Base-by-base conservation (phyloP, 805 yeast genomes). In the Suhomyces xylopsoci region DNA sequence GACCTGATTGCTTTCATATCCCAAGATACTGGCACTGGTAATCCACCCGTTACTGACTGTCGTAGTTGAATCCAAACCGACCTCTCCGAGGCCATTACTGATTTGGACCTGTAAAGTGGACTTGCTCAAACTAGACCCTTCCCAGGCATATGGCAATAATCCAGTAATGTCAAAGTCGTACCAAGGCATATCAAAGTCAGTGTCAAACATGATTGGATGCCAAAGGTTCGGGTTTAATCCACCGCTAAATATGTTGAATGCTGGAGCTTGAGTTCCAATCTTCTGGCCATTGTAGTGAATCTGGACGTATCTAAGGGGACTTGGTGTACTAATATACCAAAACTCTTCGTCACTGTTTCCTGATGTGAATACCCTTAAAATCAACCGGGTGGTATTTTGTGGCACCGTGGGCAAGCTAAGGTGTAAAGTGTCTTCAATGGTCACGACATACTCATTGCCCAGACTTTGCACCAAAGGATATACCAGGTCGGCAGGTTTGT, bases 261-360 rank as follows among this genome's bases (percentile, higher is more conserved):
- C 82, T 2, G 96, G 96, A 26, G 83, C 73, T 28, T 80, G 80
- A 3, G 83, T 71, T 2, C 85, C 85, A 7, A 89, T 79, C 47
- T 86, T 77, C 26, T 74, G 59, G 28, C 81, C 89, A 58, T 84
- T 78, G 45, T 85, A 70, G 57, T 74, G 85, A 3, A 88, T 81
- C 58, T 85, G 82, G n/a, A 88, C 73, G 22, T 82, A 73, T 51
- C 97, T 78, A 47, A 84, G 74, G 1, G 96, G 92, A 0, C 82
- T 17, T 4, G 22, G 22, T 20, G 5, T 22, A 58, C 83, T 88
- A 42, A 85, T 53, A 66, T 84, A 90, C 96, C 96, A 90, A 61
- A 87, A 87, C 64, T 90, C 96, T 67, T 90, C 97, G 30, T 80
- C 83, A 3, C 84, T 86, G 60, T 86, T 88, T 2, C 94, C 96